A percentile compares a stretch with the other conserved stretches of the same genome.
Evolutionary conservation across 768 basidiomycete genomes (phyloP).

Genomic region (Suillus subalutaceus): DNA sequence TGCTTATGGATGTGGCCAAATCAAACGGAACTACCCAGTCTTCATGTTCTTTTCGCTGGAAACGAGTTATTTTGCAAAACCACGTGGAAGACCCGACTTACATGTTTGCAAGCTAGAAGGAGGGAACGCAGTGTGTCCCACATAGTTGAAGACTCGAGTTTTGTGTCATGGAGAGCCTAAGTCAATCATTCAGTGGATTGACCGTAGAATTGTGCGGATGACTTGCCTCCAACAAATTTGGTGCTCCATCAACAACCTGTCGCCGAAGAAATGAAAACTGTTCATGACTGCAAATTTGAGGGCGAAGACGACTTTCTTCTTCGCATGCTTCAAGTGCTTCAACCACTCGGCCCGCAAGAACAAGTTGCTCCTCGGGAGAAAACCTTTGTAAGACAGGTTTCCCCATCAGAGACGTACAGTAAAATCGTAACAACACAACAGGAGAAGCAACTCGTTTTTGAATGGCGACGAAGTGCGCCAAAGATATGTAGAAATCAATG

Average conservation of each 20-base stretch:
- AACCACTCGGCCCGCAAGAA: slow-evolving; percentile 49
- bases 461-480: slow-evolving; percentile 47
- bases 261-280: slow-evolving; percentile 42
- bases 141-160: slow-evolving; percentile 23
- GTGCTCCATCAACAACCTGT: slow-evolving; percentile 53
- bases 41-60: slow-evolving; percentile 46
- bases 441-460: slow-evolving; percentile 46
- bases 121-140: slow-evolving; percentile 29
- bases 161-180: slow-evolving; percentile 28
- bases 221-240: slow-evolving; percentile 50
- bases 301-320: slow-evolving; percentile 25
- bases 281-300: slow-evolving; percentile 29
- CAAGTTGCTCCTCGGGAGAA: slow-evolving; percentile 43
- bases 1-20: slow-evolving; percentile 39
- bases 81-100: slow-evolving; percentile 22
- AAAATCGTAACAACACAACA: slow-evolving; percentile 54
- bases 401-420: slow-evolving; percentile 43
- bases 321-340: slow-evolving; percentile 45
- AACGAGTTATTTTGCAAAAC: slow-evolving; percentile 28
- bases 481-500: slow-evolving; percentile 47
- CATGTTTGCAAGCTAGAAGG: slow-evolving; percentile 25
- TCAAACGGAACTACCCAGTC: slow-evolving; percentile 47
- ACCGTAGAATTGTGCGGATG: slow-evolving; percentile 4
- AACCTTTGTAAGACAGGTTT: slow-evolving; percentile 53
- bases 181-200: slow-evolving; percentile 1